A percentile compares a stretch with the other conserved stretches of the same genome.
These are phyloP conservation scores for Cubamyces lactineus DNA, from an alignment of 768 basidiomycete species.

Conservation along the genomic window DNA sequence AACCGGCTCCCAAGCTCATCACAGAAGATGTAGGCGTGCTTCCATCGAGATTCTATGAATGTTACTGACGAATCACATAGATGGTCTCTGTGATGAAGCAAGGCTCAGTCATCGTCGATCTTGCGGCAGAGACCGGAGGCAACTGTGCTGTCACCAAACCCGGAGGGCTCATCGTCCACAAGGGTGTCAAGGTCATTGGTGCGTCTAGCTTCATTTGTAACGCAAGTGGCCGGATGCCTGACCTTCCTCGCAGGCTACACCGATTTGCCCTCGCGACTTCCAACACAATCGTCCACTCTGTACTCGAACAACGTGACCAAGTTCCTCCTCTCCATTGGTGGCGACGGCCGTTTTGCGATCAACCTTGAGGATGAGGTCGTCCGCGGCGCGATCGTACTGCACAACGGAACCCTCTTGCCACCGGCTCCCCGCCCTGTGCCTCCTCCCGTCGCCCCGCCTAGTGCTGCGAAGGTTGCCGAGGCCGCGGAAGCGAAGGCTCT, in stretches of 20 bases:
- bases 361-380: constrained; percentile 85
- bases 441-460: constrained; percentile 57
- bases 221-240: neutral
- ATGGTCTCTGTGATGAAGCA: constrained; percentile 93
- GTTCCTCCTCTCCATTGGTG: constrained; percentile 78
- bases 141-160: constrained; percentile 85
- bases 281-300: constrained; percentile 86
- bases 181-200: constrained; percentile 87
- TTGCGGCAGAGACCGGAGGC: constrained; percentile 88
- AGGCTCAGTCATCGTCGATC: constrained; percentile 86
- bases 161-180: constrained; percentile 66
- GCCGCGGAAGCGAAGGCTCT: constrained; percentile 55
- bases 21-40: constrained; percentile 57
- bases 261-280: constrained; percentile 84
- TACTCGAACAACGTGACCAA: constrained; percentile 94
- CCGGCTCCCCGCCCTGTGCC: constrained; percentile 72
- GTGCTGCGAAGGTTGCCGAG: constrained; percentile 49
- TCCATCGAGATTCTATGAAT: neutral
- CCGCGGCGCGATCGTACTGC: constrained; percentile 76
- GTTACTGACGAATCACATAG: constrained; percentile 27
- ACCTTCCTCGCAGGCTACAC: constrained; percentile 62
- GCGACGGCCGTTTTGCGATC: constrained; percentile 61
- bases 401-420: constrained; percentile 65
- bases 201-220: neutral
- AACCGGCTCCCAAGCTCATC: constrained; percentile 84